A percentile compares a stretch with the other conserved stretches of the same genome.
Conservation (phyloP, 176 grass and related monocot genomes). For the Carex littledalei region DNA sequence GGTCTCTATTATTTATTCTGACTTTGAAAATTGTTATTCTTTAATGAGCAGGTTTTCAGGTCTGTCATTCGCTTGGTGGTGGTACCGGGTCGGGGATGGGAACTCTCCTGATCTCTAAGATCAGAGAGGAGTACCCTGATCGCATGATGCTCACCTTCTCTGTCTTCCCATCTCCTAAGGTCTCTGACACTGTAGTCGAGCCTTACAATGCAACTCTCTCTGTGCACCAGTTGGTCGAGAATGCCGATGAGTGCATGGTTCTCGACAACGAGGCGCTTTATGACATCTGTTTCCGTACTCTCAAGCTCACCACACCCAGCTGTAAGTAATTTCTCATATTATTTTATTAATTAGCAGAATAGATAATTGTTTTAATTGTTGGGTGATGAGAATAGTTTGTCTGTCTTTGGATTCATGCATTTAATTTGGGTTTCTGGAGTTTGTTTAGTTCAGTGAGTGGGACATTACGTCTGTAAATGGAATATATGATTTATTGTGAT, state of each 20-base stretch:
- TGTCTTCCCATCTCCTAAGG: slow-evolving; percentile 82
- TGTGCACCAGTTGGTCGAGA: slow-evolving; percentile 83
- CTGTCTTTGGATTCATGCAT: background rate
- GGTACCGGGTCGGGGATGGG: slow-evolving; percentile 89
- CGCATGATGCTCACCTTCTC: slow-evolving; percentile 94
- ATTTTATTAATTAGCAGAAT: background rate
- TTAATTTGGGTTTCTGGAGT: slow-evolving; percentile 13
- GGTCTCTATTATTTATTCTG: background rate
- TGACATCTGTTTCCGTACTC: slow-evolving; percentile 82
- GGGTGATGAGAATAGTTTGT: background rate
- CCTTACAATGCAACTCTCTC: slow-evolving; percentile 85
- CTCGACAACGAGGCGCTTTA: slow-evolving; percentile 81
- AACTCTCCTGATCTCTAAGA: slow-evolving; percentile 86
- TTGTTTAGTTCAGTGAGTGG: slow-evolving; percentile 18
- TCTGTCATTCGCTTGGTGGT: slow-evolving; percentile 82
- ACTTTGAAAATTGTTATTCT: background rate
- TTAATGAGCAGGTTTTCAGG: slow-evolving; percentile 59
- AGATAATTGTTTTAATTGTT: background rate
- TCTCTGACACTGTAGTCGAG: slow-evolving; percentile 81
- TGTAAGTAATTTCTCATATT: slow-evolving; percentile 44
- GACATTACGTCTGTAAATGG: slow-evolving; percentile 7
- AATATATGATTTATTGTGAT: slow-evolving; percentile 16
- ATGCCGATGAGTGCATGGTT: slow-evolving; percentile 91
- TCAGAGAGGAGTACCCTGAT: slow-evolving; percentile 85
- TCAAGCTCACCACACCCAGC: slow-evolving; percentile 83